These are phyloP conservation scores for Pseudogymnoascus sp. DNA, from an alignment of 2,329 filamentous ascomycete species.

Conservation along the genomic window DNA sequence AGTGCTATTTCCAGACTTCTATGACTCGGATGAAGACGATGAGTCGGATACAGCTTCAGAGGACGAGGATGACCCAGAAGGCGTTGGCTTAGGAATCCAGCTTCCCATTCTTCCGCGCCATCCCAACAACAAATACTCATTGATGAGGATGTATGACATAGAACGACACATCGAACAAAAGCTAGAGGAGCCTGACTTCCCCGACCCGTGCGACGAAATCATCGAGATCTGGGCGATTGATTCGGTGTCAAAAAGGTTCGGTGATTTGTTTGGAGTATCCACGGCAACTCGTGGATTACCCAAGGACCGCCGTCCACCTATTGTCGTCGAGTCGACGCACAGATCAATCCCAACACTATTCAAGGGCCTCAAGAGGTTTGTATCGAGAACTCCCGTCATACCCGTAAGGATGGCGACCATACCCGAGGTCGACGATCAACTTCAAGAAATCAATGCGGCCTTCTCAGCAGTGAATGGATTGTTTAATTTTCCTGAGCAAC, in stretches of 20 bases:
- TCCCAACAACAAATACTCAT: not conserved
- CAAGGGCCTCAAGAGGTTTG: too few species aligned
- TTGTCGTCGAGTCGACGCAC: not conserved
- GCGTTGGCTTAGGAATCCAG: not conserved
- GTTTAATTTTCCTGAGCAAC: not conserved
- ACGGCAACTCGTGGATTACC: not conserved
- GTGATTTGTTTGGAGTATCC: not conserved
- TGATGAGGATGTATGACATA: not conserved
- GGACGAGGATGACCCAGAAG: not conserved
- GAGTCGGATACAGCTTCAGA: not conserved
- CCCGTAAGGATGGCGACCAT: not conserved
- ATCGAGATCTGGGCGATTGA: not conserved
- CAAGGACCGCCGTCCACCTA: not conserved
- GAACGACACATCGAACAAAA: not conserved
- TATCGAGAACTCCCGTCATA: not conserved
- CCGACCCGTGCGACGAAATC: not conserved
- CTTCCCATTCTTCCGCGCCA: not conserved
- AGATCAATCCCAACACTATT: not conserved
- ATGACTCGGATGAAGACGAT: not conserved
- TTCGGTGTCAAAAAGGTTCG: not conserved
- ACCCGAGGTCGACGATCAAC: not conserved
- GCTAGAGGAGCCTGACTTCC: not conserved
- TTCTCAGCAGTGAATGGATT: not conserved
- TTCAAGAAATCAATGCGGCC: not conserved
- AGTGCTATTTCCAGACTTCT: not conserved